Evolutionary conservation across 75 land plant species (phyloP).

Genomic region (Ceratopteris richardii): DNA sequence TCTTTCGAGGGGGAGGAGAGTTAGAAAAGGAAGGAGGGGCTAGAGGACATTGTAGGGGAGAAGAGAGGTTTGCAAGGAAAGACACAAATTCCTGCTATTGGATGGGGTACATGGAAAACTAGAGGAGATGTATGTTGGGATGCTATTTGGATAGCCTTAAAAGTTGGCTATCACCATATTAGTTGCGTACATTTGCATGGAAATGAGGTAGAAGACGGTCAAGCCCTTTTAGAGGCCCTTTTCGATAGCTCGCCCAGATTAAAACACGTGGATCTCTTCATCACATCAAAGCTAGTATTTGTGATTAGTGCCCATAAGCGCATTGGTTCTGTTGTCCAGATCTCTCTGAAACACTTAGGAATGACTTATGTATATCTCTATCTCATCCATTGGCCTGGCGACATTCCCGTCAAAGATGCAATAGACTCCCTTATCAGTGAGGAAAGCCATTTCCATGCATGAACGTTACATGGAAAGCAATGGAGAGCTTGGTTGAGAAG

Average conservation of each 20-base stretch:
- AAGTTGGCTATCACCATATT: constrained; percentile 61
- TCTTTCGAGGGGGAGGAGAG: no score
- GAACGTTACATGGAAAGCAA: constrained; percentile 60
- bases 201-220: constrained; percentile 66
- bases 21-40: no score
- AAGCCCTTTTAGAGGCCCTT: constrained; percentile 50
- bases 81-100: constrained; percentile 75
- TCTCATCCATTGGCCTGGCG: constrained; percentile 64
- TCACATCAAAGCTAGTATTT: constrained; percentile 63
- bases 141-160: constrained; percentile 50
- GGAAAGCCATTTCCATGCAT: no score
- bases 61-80: no score
- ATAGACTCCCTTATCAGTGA: constrained; percentile 54
- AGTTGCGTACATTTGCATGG: constrained; percentile 83
- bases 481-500: constrained; percentile 53
- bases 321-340: constrained; percentile 46
- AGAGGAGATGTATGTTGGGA: constrained; percentile 48
- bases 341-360: constrained; percentile 55
- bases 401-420: constrained; percentile 51
- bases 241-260: constrained; percentile 25
- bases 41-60: no score
- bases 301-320: constrained; percentile 50
- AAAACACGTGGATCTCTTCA: constrained; percentile 54
- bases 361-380: constrained; percentile 60
- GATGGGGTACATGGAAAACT: constrained; percentile 66